Evolutionary conservation across 257 asterid species (phyloP), one percentile per base, ranked within the genome.

Genomic region (Capsicum chinense): DNA sequence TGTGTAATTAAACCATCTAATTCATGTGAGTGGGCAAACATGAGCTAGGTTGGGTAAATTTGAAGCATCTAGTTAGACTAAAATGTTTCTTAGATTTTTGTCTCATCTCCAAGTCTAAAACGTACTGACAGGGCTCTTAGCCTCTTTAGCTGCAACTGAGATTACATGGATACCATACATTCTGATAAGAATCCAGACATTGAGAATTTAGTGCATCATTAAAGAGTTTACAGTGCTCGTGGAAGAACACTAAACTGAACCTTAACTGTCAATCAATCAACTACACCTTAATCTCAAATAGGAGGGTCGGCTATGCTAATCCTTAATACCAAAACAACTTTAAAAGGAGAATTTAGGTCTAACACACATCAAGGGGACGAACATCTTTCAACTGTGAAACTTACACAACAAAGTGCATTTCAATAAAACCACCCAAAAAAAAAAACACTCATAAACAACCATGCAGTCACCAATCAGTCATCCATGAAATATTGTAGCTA

Each of bases 151-250:
- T 21, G 21, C 21, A 21, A 21, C 21, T 21, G 21, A 21, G 21
- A 21, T 21, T 21, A 21, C 21, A 21, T 21, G 21, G 21, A 21
- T 21, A 21, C 21, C 21, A 21, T 21, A 21, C 21, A 21, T 21
- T 21, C 21, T 21, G 21, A 21, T 21, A 21, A 21, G 21, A 21
- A 21, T 71, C 37, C 37, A 0, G 12, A 19, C 15, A 11, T 19
- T 73, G 80, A 19, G 80, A 74, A 74, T 74, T 48, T 6, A 74
- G 42, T 48, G 19, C 60, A 74, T n/a, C 35, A 48, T n/a, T 76
- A 52, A 76, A 21, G 42, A 48, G 44, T 19, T 48, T 50, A 16
- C 80, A 50, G 19, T 7, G 81, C 21, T 52, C 50, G 21, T 52
- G 81, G 21, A 52, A 76, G 21, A 76, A 76, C 21, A 13, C 80